Base-by-base conservation (phyloP, 768 basidiomycete genomes). In the Suillus occidentalis region DNA sequence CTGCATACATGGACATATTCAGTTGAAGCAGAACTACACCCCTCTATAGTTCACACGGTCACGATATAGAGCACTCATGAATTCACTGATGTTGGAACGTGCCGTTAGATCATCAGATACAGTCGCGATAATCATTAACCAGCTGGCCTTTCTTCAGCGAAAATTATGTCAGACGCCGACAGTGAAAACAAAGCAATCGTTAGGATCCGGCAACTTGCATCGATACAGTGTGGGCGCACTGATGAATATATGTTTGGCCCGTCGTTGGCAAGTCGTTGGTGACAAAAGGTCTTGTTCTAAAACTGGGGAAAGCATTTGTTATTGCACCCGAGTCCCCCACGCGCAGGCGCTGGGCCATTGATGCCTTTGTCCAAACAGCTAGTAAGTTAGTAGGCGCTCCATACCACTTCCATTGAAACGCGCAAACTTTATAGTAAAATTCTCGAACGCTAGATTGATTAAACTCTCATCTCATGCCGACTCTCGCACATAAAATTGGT, bases 401-500 rank as follows among this genome's bases (percentile, higher is more conserved):
- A 12, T n/a, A 31, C 12, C 45, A 50, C 31, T 13, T 61, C 34
- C 34, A 18, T 31, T 31, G 31, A 31, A 31, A 53, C 22, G 25
- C 49, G 22, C 5, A 47, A 47, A 10, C 13, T 20, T 10, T 22
- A 16, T 22, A 20, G 34, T 13, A 36, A 37, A 56, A 37, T 3
- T n/a, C 1, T 12, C 25, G 6, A 28, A 8, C 20, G 18, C 52
- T 52, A 49, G 50, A 31, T 31, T 31, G 50, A 12, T n/a, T 20
- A 36, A 34, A 56, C 7, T 57, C n/a, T n/a, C 36, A 25, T 7
- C 14, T 50, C 49, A 74, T 73, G 73, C 63, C 73, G n/a, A 64
- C 68, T 20, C 70, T 70, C n/a, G 81, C 83, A 34, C 78, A 84
- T 70, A 84, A 84, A 73, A 83, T 85, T 56, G 84, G 84, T 80